These are phyloP conservation scores for Anethum foeniculum DNA, from an alignment of 140 eudicot genomes.

Conservation along the genomic window DNA sequence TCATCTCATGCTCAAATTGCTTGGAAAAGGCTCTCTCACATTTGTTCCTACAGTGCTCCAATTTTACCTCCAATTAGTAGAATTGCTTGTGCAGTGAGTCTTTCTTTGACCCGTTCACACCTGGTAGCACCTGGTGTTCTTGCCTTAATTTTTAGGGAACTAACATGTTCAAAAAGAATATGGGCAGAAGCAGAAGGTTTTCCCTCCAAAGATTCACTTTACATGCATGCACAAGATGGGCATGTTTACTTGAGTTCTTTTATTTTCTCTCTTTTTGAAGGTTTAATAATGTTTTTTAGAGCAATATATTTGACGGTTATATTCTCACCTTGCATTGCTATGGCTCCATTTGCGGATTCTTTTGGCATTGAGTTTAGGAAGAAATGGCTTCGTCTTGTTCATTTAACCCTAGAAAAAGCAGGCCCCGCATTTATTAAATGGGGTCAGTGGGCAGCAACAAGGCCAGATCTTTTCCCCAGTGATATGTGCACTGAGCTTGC, in stretches of 20 bases:
- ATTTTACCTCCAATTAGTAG: conserved; percentile 45
- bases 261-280: conserved; percentile 49
- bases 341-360: conserved; percentile 82
- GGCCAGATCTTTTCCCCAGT: conserved; percentile 86
- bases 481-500: conserved; percentile 74
- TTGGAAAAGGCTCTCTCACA: conserved; percentile 54
- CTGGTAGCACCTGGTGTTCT: conserved; percentile 72
- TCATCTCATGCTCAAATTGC: conserved; percentile 58
- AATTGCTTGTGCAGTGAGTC: conserved; percentile 67
- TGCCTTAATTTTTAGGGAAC: conserved; percentile 62
- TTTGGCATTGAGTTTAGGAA: conserved; percentile 67
- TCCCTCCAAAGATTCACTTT: conserved; percentile 39
- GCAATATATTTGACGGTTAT: conserved; percentile 62
- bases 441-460: conserved; percentile 58
- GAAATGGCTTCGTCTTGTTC: conserved; percentile 63
- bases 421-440: conserved; percentile 81
- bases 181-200: conserved; percentile 56
- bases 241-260: conserved; percentile 51
- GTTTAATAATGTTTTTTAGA: conserved; percentile 50
- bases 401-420: conserved; percentile 63
- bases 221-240: conserved; percentile 71
- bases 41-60: conserved; percentile 33
- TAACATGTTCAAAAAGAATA: conserved; percentile 38
- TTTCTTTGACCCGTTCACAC: conserved; percentile 76
- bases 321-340: conserved; percentile 76